phyloP scores from a whole-genome alignment of 2,329 filamentous ascomycete species.

The Claviceps sorghi region DNA sequence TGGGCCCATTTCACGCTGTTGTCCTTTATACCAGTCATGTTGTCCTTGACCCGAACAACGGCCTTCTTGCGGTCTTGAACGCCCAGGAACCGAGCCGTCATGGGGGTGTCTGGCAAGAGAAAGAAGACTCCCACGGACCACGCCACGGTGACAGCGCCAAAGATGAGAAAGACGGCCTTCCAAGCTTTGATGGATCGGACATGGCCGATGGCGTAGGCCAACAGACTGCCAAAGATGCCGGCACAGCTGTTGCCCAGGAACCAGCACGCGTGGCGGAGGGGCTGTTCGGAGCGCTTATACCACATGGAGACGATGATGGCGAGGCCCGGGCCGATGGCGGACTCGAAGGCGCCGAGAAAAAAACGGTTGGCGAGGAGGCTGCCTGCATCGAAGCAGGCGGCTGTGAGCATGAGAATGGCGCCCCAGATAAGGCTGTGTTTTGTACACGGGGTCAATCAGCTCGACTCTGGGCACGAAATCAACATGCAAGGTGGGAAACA shows the following conservation, averaged over 20 bases:
- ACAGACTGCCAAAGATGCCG: slow-evolving; percentile 15
- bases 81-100: slow-evolving; percentile 15
- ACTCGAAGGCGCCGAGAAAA: slow-evolving; percentile 19
- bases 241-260: slow-evolving; percentile 20
- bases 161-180: slow-evolving; percentile 17
- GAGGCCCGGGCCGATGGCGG: slow-evolving; percentile 17
- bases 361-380: slow-evolving; percentile 18
- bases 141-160: slow-evolving; percentile 11
- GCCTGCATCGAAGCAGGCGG: slow-evolving; percentile 18
- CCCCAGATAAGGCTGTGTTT: slow-evolving; percentile 18
- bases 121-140: slow-evolving; percentile 11
- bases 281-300: slow-evolving; percentile 18
- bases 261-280: slow-evolving; percentile 18
- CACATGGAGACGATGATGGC: slow-evolving; percentile 19
- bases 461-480: not conserved
- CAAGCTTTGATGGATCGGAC: slow-evolving; percentile 8
- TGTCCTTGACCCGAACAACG: slow-evolving; percentile 16
- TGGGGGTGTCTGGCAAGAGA: slow-evolving; percentile 12
- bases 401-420: slow-evolving; percentile 27
- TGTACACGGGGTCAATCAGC: not conserved
- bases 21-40: slow-evolving; percentile 22
- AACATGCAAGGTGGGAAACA: not conserved
- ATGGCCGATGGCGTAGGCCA: slow-evolving; percentile 18
- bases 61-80: slow-evolving; percentile 16
- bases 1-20: slow-evolving; percentile 12